Evolutionary conservation across 257 asterid genomes (phyloP), one percentile per base, ranked within the genome.

Genomic region (Penstemon davidsonii): DNA sequence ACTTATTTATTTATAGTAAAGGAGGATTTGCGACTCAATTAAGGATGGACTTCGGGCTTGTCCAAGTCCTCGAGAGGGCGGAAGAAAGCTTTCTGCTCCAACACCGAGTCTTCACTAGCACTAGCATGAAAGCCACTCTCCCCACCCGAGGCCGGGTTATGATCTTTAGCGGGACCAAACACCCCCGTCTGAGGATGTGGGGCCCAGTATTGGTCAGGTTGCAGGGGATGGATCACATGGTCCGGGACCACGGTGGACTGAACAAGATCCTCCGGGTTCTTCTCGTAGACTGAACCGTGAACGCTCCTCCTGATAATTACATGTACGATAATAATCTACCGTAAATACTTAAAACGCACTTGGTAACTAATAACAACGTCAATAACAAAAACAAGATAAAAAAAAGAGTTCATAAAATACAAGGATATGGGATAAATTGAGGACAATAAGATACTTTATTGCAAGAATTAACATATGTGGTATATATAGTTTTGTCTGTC

Each of bases 141-240:
- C 4, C 46, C 78, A 25, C 71, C 73, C 1, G 66, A 36, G 0
- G 70, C 45, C 3, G 68, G 76, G 18, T 68, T 73, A 70, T 78
- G 78, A 43, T 88, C 86, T 8, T 75, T 60, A 37, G 85, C 68
- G 2, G 97, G 99, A 57, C 92, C 90, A 41, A 93, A 93, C 59
- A 91, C 96, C 50, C 98, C 96, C 0, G 96, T 91, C 61, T 81
- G 67, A 46, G 96, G 98, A 76, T 91, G 93, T 6, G 98, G 98
- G 60, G 64, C 77, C 99, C 99, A 93, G 79, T 84, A 91, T 8
- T 79, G 50, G 5, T 76, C 92, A 0, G 92, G 78, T 12, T 72
- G 33, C 2, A 25, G 78, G 41, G 76, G 38, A 5, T 79, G 68
- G 72, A 84, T 87, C 44, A 85, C 79, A 57, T 87, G 55, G 45